Evolutionary conservation across 768 basidiomycete genomes (phyloP).

Genomic region (Auriscalpium orientale): DNA sequence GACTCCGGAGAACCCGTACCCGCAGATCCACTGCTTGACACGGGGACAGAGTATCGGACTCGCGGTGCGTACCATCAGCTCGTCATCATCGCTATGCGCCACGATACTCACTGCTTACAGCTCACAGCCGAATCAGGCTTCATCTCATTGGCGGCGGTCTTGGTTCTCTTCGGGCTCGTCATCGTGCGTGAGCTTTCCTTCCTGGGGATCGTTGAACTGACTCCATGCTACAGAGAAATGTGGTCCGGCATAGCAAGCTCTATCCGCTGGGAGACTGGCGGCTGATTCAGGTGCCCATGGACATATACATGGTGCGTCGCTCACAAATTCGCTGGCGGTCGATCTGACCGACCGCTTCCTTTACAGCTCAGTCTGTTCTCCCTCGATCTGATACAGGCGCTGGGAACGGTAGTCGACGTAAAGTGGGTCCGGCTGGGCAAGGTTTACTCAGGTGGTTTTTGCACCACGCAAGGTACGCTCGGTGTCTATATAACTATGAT

Average conservation of each 20-base stretch:
- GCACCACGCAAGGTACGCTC: slow-evolving; percentile 28
- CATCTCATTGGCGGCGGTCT: neutral
- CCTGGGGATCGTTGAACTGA: too few species aligned
- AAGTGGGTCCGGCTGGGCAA: slow-evolving; percentile 27
- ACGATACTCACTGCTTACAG: slow-evolving; percentile 11
- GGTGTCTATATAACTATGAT: too few species aligned
- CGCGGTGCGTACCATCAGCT: slow-evolving; percentile 16
- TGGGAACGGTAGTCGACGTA: slow-evolving; percentile 29
- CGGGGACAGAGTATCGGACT: slow-evolving; percentile 29
- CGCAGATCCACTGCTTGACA: slow-evolving; percentile 18
- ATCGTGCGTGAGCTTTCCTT: neutral
- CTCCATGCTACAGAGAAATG: neutral
- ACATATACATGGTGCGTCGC: slow-evolving; percentile 32
- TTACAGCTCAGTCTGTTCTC: slow-evolving; percentile 17
- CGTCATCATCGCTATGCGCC: neutral
- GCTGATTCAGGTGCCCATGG: slow-evolving; percentile 29
- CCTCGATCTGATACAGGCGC: slow-evolving; percentile 29
- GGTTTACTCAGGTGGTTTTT: slow-evolving; percentile 26
- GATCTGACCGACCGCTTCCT: slow-evolving; percentile 3
- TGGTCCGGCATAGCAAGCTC: neutral
- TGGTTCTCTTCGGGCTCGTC: neutral
- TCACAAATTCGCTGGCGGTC: neutral
- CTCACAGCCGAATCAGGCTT: slow-evolving; percentile 25
- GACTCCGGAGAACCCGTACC: neutral
- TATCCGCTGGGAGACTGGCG: neutral